Evolutionary conservation across 441 rosid genomes (phyloP).

Genomic region (Bruguiera hainesii): DNA sequence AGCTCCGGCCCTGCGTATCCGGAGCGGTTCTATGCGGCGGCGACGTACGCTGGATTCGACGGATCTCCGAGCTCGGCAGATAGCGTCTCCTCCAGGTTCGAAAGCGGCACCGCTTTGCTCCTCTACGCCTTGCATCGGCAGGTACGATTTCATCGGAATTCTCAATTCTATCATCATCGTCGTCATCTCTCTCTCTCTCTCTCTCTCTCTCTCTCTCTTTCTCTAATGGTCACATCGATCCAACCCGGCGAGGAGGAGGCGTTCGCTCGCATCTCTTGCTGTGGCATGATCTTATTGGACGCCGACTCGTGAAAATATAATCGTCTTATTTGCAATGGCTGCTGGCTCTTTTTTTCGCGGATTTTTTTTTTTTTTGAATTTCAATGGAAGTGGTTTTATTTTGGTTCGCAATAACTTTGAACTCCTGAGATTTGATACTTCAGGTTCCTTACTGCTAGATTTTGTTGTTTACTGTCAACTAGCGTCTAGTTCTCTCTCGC

Average conservation of each 20-base stretch:
- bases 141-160: slow-evolving; percentile 69
- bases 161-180: slow-evolving; percentile 46
- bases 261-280: slow-evolving; percentile 7
- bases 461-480: too few relatives aligned
- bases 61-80: slow-evolving; percentile 70
- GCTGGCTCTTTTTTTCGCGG: not conserved
- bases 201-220: too few relatives aligned
- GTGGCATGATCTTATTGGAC: slow-evolving; percentile 15
- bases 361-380: not conserved
- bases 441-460: not conserved
- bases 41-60: slow-evolving; percentile 82
- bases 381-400: too few relatives aligned
- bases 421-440: slow-evolving; percentile 9
- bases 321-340: not conserved
- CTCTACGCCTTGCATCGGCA: slow-evolving; percentile 90
- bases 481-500: too few relatives aligned
- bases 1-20: slow-evolving; percentile 98
- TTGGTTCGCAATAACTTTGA: not conserved
- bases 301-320: not conserved
- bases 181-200: slow-evolving; percentile 52
- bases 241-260: slow-evolving; percentile 29
- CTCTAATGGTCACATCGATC: not conserved
- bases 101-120: slow-evolving; percentile 79
- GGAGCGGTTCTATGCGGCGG: slow-evolving; percentile 92
- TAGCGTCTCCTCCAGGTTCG: slow-evolving; percentile 64